These are phyloP conservation scores for Calonectria multiphialidica DNA, from an alignment of 2,329 filamentous ascomycete genomes.

Conservation along the genomic window DNA sequence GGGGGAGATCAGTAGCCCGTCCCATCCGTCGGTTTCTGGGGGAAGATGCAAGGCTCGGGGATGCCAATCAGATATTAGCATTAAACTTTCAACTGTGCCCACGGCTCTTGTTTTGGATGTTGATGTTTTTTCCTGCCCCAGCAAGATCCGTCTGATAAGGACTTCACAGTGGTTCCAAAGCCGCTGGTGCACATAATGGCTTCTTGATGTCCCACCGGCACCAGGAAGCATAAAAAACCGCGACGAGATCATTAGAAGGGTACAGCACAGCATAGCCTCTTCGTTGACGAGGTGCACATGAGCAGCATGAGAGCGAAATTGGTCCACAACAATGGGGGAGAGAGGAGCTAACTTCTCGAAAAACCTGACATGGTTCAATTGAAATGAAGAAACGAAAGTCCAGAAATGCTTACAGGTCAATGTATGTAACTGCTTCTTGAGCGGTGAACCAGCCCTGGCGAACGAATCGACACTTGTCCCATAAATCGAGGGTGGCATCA, in stretches of 20 bases:
- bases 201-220: not conserved
- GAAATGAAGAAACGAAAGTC: not conserved
- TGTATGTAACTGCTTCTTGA: slow-evolving; percentile 43
- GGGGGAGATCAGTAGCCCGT: not conserved
- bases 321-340: not conserved
- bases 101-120: not conserved
- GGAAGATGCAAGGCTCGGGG: not conserved
- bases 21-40: not conserved
- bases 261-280: not conserved
- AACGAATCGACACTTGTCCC: slow-evolving; percentile 42
- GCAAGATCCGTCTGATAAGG: not conserved
- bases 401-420: not conserved
- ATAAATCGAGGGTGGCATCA: slow-evolving; percentile 36
- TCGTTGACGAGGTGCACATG: not conserved
- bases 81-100: slow-evolving; percentile 16
- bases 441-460: slow-evolving; percentile 42
- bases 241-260: not conserved
- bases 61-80: slow-evolving; percentile 14
- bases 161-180: slow-evolving; percentile 1
- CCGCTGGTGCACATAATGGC: not conserved
- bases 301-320: not conserved
- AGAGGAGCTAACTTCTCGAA: slow-evolving; percentile 1
- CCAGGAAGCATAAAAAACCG: not conserved
- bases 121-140: not conserved
- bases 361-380: not conserved